Percentiles rank a stretch among this genome's conserved stretches.
phyloP scores from a whole-genome alignment of 129 eudicot genomes.

The Scalesia atractyloides region DNA sequence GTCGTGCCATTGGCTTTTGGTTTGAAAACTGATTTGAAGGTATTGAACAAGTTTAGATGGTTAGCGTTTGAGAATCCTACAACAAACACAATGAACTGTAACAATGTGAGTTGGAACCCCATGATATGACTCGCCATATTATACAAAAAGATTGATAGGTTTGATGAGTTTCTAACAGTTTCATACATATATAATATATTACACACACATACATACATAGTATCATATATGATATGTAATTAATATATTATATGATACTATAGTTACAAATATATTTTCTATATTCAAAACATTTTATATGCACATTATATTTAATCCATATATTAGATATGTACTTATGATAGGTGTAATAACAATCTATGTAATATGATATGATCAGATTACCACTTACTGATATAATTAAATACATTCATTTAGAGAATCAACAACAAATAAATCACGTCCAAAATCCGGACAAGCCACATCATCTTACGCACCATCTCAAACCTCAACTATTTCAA shows the following conservation, averaged over 20 bases:
- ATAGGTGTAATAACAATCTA: no score
- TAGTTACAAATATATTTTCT: background rate
- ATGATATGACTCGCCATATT: conserved; percentile 6
- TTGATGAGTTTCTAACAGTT: background rate
- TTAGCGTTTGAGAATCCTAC: conserved; percentile 22
- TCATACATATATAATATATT: background rate
- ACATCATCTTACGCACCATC: no score
- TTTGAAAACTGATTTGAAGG: conserved; percentile 14
- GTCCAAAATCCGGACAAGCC: no score
- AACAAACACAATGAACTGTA: conserved; percentile 5
- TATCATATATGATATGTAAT: background rate
- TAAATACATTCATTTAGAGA: no score
- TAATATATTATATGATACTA: background rate
- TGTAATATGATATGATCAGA: no score
- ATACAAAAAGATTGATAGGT: background rate
- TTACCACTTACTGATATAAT: no score
- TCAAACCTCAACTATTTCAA: no score
- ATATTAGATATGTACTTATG: no score
- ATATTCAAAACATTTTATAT: background rate
- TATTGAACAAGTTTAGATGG: background rate
- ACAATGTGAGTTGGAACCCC: conserved; percentile 14
- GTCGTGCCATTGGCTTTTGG: conserved; percentile 35
- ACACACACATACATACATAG: background rate
- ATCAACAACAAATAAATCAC: no score
- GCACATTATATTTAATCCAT: no score